Evolutionary conservation across 371 early-diverging fungal genomes (phyloP), one percentile per base, ranked within the genome.

Genomic region (Apophysomyces elegans): DNA sequence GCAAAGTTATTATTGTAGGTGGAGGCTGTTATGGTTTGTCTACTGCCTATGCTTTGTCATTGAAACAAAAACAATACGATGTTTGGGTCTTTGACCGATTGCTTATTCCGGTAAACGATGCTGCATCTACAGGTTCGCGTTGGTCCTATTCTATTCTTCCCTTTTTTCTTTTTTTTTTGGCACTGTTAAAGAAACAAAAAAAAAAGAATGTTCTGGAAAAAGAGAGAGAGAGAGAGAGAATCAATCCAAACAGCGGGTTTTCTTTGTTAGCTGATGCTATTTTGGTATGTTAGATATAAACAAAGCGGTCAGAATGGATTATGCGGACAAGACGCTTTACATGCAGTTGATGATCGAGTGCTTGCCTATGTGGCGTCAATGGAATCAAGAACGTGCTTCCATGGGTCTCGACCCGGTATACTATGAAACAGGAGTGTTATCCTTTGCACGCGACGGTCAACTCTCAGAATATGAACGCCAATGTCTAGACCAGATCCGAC

Each of bases 1-100:
- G 41, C 41, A 77, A 75, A 45, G 67, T 85, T 5, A 74, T 83
- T 57, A 74, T 86, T 71, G 84, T 86, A 14, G 86, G 86, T 56
- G 84, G 73, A 11, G 86, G 86, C 1, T 71, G 74, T 32, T 84
- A 84, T 76, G 86, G 86, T 14, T 66, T 86, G 5, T 81, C 84
- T 4, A 77, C 85, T 12, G 85, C 84, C 1, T 76, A 82, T 62
- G 74, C 80, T 5, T 69, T 83, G 37, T 66, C 79, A 12, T 41
- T 71, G 45, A 73, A 75, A 26, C 26, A 65, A 21, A 47, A 67
- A n/a, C 11, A 41, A 41, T 75, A 78, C 59, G 71, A 78, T 7
- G 75, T 86, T 18, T 73, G 65, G 58, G 81, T 86, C 3, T 79
- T 65, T 67, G 85, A 86, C 37, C 71, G 83, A 32, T 61, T 68